Evolutionary conservation across 2,329 filamentous ascomycete genomes (phyloP).

Genomic region (Hypoxylon rubiginosum): DNA sequence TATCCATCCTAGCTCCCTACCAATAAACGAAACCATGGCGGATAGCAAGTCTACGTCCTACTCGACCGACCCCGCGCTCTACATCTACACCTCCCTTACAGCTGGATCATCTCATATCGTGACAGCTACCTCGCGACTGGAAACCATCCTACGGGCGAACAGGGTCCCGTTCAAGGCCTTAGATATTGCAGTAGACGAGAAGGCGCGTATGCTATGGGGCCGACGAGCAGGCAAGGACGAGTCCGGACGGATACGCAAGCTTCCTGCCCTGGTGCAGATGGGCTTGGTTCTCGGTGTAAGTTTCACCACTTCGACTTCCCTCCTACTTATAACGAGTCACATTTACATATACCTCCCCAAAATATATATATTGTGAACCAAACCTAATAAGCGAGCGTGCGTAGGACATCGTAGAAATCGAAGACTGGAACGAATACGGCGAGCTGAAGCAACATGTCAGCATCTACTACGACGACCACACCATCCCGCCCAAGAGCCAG

Average conservation of each 20-base stretch:
- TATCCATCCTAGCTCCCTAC: slow-evolving; percentile 4
- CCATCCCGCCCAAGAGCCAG: slow-evolving; percentile 68
- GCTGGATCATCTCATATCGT: slow-evolving; percentile 96
- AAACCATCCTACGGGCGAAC: slow-evolving; percentile 96
- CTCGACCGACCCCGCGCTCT: slow-evolving; percentile 78
- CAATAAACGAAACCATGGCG: slow-evolving; percentile 37
- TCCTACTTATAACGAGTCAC: too few species aligned
- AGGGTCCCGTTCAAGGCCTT: slow-evolving; percentile 93
- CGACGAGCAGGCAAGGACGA: slow-evolving; percentile 81
- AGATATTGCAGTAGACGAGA: slow-evolving; percentile 90
- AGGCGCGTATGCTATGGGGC: slow-evolving; percentile 89
- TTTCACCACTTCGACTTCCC: slow-evolving; percentile 43
- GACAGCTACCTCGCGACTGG: slow-evolving; percentile 93
- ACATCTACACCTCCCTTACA: slow-evolving; percentile 96
- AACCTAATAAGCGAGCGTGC: slow-evolving; percentile 13
- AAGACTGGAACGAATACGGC: slow-evolving; percentile 99
- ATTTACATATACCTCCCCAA: too few species aligned
- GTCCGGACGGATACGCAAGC: slow-evolving; percentile 74
- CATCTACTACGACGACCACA: slow-evolving; percentile 74
- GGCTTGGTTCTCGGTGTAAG: slow-evolving; percentile 87
- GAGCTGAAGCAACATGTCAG: slow-evolving; percentile 90
- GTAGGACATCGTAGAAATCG: slow-evolving; percentile 91
- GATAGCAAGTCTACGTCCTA: slow-evolving; percentile 54
- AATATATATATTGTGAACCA: too few species aligned
- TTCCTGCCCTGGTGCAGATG: slow-evolving; percentile 90